A percentile compares a stretch with the other conserved stretches of the same genome.
Evolutionary conservation across 495 filamentous ascomycete genomes (phyloP).

Genomic region (Bacidia rubella): DNA sequence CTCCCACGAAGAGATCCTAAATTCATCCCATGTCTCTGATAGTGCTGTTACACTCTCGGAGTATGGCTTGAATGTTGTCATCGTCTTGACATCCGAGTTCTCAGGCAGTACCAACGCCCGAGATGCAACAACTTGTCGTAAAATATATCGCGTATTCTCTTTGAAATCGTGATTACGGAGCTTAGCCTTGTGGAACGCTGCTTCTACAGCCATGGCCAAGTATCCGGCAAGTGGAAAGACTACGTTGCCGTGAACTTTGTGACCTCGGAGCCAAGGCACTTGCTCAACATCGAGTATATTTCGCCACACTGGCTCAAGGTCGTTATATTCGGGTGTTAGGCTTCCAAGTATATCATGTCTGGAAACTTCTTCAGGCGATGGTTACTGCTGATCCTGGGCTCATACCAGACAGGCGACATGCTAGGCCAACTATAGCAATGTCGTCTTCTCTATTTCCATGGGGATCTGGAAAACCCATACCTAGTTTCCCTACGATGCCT

Average conservation of each 20-base stretch:
- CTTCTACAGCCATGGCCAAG: conserved; percentile 44
- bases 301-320: conserved; percentile 26
- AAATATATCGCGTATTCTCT: background rate
- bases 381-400: no score
- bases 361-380: no score
- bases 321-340: no score
- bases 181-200: conserved; percentile 21
- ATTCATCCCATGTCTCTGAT: conserved; percentile 22
- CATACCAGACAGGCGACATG: no score
- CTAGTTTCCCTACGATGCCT: no score
- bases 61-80: conserved; percentile 20
- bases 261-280: conserved; percentile 27
- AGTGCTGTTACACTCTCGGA: conserved; percentile 14
- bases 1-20: conserved; percentile 25
- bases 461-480: no score
- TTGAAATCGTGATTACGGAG: background rate
- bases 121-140: conserved; percentile 28
- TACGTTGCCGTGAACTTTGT: conserved; percentile 23
- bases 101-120: conserved; percentile 29
- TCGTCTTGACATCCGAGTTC: conserved; percentile 19
- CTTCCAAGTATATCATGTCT: no score
- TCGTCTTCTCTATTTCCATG: no score
- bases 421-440: no score
- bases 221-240: conserved; percentile 46
- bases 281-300: conserved; percentile 19